Evolutionary conservation across 257 asterid genomes (phyloP).

Genomic region (Verbena officinalis): DNA sequence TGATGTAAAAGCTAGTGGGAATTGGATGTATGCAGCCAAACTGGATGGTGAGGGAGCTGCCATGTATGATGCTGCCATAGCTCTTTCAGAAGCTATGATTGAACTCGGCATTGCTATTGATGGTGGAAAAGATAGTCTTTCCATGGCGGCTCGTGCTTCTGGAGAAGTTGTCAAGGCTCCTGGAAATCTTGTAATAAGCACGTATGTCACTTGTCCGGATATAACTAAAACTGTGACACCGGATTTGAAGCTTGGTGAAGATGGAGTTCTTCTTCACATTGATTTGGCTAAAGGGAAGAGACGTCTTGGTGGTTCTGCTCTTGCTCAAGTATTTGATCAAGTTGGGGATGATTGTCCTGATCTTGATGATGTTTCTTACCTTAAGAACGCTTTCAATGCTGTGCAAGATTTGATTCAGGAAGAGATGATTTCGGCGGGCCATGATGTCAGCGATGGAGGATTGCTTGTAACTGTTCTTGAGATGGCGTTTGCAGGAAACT

Average conservation of each 20-base stretch:
- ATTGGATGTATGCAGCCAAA: slow-evolving; percentile 99
- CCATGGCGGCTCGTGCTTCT: slow-evolving; percentile 88
- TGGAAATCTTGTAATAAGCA: slow-evolving; percentile 88
- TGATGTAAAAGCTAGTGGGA: slow-evolving; percentile 92
- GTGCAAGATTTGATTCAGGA: slow-evolving; percentile 73
- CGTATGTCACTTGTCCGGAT: slow-evolving; percentile 92
- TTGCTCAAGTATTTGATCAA: slow-evolving; percentile 89
- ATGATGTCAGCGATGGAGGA: slow-evolving; percentile 97
- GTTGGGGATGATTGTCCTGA: slow-evolving; percentile 88
- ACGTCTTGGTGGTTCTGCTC: slow-evolving; percentile 91
- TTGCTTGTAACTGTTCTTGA: slow-evolving; percentile 73
- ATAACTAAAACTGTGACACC: slow-evolving; percentile 91
- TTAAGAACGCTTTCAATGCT: slow-evolving; percentile 67
- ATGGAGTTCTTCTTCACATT: slow-evolving; percentile 81
- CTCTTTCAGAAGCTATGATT: slow-evolving; percentile 93
- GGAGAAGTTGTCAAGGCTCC: slow-evolving; percentile 96
- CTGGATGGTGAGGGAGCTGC: slow-evolving; percentile 95
- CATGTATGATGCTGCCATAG: slow-evolving; percentile 92
- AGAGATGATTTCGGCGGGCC: slow-evolving; percentile 85
- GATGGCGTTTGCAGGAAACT: slow-evolving; percentile 97
- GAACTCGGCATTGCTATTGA: slow-evolving; percentile 94
- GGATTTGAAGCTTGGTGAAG: slow-evolving; percentile 79
- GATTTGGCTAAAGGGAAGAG: slow-evolving; percentile 87
- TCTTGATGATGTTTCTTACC: slow-evolving; percentile 77
- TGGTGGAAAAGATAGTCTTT: slow-evolving; percentile 96